Percentiles rank a stretch among this genome's conserved stretches.
Evolutionary conservation across 192 early-diverging fungal genomes (phyloP).

Genomic region (Umbelopsis isabellina): DNA sequence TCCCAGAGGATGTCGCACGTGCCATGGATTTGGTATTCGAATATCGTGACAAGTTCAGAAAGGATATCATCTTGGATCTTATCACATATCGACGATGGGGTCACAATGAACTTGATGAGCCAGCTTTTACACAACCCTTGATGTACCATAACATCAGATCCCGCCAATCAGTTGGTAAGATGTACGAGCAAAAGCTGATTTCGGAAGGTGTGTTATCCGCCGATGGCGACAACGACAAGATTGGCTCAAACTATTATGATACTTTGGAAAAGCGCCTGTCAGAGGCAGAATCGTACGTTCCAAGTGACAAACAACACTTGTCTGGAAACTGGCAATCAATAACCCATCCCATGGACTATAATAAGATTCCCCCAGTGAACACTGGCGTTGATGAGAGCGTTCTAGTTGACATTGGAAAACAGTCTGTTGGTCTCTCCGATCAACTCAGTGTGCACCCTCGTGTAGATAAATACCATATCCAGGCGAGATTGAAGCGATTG

Average conservation of each 20-base stretch:
- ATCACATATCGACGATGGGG: slow-evolving; percentile 97
- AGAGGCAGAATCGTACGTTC: slow-evolving; percentile 60
- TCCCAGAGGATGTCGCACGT: slow-evolving; percentile 89
- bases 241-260: slow-evolving; percentile 63
- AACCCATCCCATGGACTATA: slow-evolving; percentile 54
- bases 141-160: slow-evolving; percentile 96
- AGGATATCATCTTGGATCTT: slow-evolving; percentile 94
- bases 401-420: slow-evolving; percentile 72
- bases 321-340: slow-evolving; percentile 83
- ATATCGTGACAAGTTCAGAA: slow-evolving; percentile 92
- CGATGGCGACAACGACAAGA: slow-evolving; percentile 48
- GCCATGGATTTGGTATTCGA: slow-evolving; percentile 86
- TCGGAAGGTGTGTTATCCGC: slow-evolving; percentile 51
- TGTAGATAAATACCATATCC: slow-evolving; percentile 89
- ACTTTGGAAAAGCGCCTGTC: slow-evolving; percentile 64
- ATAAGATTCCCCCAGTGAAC: slow-evolving; percentile 18
- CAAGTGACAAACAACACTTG: slow-evolving; percentile 60
- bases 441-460: slow-evolving; percentile 82
- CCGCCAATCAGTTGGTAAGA: slow-evolving; percentile 79
- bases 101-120: slow-evolving; percentile 98
- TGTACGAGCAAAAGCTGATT: slow-evolving; percentile 83
- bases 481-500: slow-evolving; percentile 75
- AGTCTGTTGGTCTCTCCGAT: slow-evolving; percentile 73
- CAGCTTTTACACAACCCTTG: slow-evolving; percentile 92
- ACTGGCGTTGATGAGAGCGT: slow-evolving; percentile 67